phyloP scores from a whole-genome alignment of 2,329 filamentous ascomycete genomes.

The Beauveria brongniartii region DNA sequence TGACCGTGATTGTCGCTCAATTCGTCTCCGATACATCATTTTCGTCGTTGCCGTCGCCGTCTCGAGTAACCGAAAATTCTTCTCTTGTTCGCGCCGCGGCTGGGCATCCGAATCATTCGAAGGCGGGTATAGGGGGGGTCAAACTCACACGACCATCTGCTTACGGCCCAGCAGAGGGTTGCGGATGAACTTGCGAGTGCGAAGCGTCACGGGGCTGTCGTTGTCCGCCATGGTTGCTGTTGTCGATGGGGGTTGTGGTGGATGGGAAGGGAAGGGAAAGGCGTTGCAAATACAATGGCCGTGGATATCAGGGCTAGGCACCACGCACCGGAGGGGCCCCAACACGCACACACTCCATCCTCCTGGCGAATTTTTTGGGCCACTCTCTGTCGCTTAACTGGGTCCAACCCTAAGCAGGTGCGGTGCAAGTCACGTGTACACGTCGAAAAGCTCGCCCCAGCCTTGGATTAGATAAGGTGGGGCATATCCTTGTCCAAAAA shows the following conservation, averaged over 20 bases:
- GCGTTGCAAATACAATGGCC: conserved; percentile 6
- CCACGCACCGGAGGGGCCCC: conserved; percentile 14
- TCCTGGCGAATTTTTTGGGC: conserved; percentile 20
- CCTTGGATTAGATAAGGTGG: neutral
- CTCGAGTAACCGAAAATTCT: conserved; percentile 6
- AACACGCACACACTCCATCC: neutral
- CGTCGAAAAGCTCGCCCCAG: no score
- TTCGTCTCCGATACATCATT: neutral
- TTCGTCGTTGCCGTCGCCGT: neutral
- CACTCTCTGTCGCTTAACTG: conserved; percentile 31
- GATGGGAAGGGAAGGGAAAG: conserved; percentile 14
- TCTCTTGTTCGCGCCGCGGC: conserved; percentile 2
- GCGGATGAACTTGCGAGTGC: conserved; percentile 99
- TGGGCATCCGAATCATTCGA: neutral
- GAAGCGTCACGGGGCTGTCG: conserved; percentile 70
- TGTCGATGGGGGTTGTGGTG: conserved; percentile 21
- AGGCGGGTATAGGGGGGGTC: conserved; percentile 11
- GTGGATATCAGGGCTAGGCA: conserved; percentile 12
- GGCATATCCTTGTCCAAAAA: neutral
- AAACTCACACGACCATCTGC: conserved; percentile 98
- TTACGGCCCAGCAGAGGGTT: conserved; percentile 98
- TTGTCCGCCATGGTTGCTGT: conserved; percentile 78
- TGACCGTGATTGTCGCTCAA: neutral
- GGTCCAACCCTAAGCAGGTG: conserved; percentile 36
- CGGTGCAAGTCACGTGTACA: conserved; percentile 4